Evolutionary conservation across 2,329 filamentous ascomycete genomes (phyloP).

Genomic region (Epichloe festucae): DNA sequence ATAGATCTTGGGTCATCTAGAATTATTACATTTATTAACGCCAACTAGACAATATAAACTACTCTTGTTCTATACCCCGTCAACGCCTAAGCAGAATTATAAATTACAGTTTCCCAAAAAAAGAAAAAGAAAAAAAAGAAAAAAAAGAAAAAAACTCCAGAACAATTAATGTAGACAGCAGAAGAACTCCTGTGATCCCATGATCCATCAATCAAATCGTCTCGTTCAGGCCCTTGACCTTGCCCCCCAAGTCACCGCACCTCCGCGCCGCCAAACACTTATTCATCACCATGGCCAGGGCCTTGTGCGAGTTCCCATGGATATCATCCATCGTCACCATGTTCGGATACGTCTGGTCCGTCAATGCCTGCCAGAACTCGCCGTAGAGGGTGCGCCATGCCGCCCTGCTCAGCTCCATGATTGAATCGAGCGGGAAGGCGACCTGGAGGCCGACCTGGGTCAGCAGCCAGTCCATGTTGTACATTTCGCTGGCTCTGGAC

Average conservation of each 20-base stretch:
- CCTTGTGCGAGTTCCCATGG: slow-evolving; percentile 13
- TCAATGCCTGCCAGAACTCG: slow-evolving; percentile 13
- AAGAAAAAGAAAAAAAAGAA: too few species aligned
- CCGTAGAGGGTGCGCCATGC: slow-evolving; percentile 13
- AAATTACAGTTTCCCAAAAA: too few species aligned
- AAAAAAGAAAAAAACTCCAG: too few species aligned
- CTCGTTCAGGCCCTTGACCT: slow-evolving; percentile 6
- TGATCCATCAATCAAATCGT: too few species aligned
- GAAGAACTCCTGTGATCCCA: too few species aligned
- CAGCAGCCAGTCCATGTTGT: slow-evolving; percentile 16
- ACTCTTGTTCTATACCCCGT: too few species aligned
- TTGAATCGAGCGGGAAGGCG: background rate
- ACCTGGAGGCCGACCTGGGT: slow-evolving; percentile 9
- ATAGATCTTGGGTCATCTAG: too few species aligned
- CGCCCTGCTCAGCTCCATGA: slow-evolving; percentile 7
- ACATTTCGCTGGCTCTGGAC: slow-evolving; percentile 8
- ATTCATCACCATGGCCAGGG: slow-evolving; percentile 17
- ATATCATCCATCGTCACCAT: slow-evolving; percentile 20
- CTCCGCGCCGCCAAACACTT: slow-evolving; percentile 16
- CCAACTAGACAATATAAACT: too few species aligned
- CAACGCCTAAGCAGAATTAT: too few species aligned
- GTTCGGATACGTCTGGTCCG: slow-evolving; percentile 17
- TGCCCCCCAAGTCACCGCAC: slow-evolving; percentile 14
- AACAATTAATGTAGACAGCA: too few species aligned
- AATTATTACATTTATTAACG: too few species aligned